Percentiles rank a stretch among this genome's conserved stretches.
Conservation (phyloP, 1,284 basidiomycete species). For the Mycosarcoma maydis region DNA sequence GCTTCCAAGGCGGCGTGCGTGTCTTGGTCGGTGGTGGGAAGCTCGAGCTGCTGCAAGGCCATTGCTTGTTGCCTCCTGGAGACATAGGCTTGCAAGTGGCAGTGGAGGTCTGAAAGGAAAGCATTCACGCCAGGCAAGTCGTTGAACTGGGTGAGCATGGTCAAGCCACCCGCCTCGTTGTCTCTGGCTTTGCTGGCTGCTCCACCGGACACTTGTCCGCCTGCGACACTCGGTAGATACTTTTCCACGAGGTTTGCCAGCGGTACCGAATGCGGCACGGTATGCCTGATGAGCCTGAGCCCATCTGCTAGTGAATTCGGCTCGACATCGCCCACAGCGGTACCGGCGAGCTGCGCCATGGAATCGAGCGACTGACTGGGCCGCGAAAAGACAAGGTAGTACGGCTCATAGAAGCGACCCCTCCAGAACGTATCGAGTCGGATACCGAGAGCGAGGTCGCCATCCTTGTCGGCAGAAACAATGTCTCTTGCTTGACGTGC, state of each 20-base stretch:
- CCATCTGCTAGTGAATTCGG: slow-evolving; percentile 14
- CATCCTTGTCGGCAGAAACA: slow-evolving; percentile 24
- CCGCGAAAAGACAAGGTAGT: slow-evolving; percentile 50
- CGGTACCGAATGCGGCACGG: slow-evolving; percentile 55
- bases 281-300: slow-evolving; percentile 46
- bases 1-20: slow-evolving; percentile 18
- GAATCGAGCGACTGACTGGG: slow-evolving; percentile 39
- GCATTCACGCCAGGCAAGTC: slow-evolving; percentile 40
- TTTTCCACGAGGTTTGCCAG: slow-evolving; percentile 39
- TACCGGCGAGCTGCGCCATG: slow-evolving; percentile 19
- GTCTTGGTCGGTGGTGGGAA: slow-evolving; percentile 7
- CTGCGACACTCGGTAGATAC: slow-evolving; percentile 35
- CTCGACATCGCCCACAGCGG: slow-evolving; percentile 23
- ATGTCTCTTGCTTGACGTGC: slow-evolving; percentile 27
- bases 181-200: slow-evolving; percentile 23
- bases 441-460: slow-evolving; percentile 45
- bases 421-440: slow-evolving; percentile 51
- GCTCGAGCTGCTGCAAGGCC: slow-evolving; percentile 23
- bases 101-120: slow-evolving; percentile 45
- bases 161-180: slow-evolving; percentile 39
- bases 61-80: slow-evolving; percentile 46
- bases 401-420: slow-evolving; percentile 51
- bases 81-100: slow-evolving; percentile 49
- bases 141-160: slow-evolving; percentile 37
- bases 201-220: slow-evolving; percentile 21